Conservation (phyloP, 768 basidiomycete genomes). For the Boletus rubescentipes region DNA sequence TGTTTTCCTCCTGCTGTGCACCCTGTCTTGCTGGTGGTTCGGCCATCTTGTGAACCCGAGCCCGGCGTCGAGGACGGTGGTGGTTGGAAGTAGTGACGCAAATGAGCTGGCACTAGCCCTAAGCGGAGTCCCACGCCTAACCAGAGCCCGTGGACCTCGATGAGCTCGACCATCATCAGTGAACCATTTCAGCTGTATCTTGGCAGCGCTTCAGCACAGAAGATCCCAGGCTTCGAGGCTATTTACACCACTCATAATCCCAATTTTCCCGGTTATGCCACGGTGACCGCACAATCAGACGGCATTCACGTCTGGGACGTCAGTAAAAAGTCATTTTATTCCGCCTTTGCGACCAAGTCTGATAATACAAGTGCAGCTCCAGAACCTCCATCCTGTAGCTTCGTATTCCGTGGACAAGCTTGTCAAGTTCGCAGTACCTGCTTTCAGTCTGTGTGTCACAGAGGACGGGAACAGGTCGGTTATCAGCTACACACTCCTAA, state of each 20-base stretch:
- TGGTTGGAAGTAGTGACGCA: neutral
- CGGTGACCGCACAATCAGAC: constrained; percentile 68
- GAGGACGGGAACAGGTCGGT: constrained; percentile 37
- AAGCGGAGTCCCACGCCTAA: constrained; percentile 3
- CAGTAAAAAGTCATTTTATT: constrained; percentile 23
- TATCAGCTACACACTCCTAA: constrained; percentile 57
- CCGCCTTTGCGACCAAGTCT: constrained; percentile 1
- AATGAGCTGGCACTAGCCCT: no score
- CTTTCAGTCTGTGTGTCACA: constrained; percentile 42
- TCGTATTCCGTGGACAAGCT: constrained; percentile 73
- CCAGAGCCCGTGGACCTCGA: constrained; percentile 10
- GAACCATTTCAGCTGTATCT: constrained; percentile 33
- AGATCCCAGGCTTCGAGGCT: neutral
- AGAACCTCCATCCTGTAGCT: constrained; percentile 60
- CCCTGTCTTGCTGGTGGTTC: constrained; percentile 25
- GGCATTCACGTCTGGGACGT: constrained; percentile 78
- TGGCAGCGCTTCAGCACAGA: constrained; percentile 20
- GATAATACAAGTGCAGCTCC: constrained; percentile 43
- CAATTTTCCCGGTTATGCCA: constrained; percentile 53
- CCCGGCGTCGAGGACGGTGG: neutral
- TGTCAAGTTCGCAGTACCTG: constrained; percentile 57
- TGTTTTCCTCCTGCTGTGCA: constrained; percentile 31
- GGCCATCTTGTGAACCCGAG: constrained; percentile 19
- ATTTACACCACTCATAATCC: constrained; percentile 20
- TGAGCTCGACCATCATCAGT: constrained; percentile 31